Base-by-base conservation (phyloP, 2,329 filamentous ascomycete species). In the Zarea fungicola region DNA sequence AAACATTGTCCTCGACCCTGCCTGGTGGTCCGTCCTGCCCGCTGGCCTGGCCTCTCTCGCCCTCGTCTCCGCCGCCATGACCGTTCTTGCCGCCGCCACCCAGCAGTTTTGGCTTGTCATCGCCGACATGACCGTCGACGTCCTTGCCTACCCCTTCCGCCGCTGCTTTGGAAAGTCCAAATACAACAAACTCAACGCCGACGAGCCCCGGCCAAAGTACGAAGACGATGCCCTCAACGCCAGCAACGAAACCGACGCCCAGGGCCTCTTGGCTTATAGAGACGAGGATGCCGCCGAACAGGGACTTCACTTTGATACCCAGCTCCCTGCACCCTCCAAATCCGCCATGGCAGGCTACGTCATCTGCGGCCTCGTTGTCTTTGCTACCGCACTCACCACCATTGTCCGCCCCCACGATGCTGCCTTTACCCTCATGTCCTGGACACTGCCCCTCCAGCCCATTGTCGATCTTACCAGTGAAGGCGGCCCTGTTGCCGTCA, bases 401-500 rank as follows among this genome's bases (percentile, higher is more conserved):
- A 11, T 62, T 1, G 13, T 64, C 10, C 57, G 65, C n/a, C 65
- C 65, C 2, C 52, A 55, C 29, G 65, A 67, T 19, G 55, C 58
- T 23, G 64, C 65, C 3, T 45, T 67, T 22, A 61, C 56, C 1
- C 67, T 66, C 48, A 57, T 67, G 36, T 67, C 65, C 0, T 67
- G 65, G 65, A 67, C 65, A 0, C 55, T 59, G 5, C 57, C 58
- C 1, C 55, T 67, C 5, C 52, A 67, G 10, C 65, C 65, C 0
- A 63, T 67, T 19, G 52, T 67, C 22, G 65, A 67, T 34, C 60
- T 67, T 32, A 56, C 58, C 6, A 60, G 59, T 8, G 60, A 62
- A 9, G 46, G 46, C 13, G 60, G 65, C 5, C 59, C 64, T 11
- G 59, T 54, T 14, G 54, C 62, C 2, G 61, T 58, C 5, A 54